phyloP scores from a whole-genome alignment of 140 eudicot species.

The Oenanthe javanica region DNA sequence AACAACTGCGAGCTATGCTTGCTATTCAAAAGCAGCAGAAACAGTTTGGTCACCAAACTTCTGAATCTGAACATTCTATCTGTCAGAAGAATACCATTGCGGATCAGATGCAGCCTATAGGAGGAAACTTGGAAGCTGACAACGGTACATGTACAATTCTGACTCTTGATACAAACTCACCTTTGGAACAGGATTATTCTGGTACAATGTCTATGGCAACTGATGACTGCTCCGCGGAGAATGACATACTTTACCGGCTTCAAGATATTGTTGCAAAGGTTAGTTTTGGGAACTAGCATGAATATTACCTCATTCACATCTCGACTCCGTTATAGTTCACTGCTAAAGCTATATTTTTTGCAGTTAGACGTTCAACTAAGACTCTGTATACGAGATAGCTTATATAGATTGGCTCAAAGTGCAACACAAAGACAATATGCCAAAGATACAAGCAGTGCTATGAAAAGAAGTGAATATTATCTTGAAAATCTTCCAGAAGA shows the following conservation, averaged over 20 bases:
- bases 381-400: slow-evolving; percentile 70
- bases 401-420: slow-evolving; percentile 70
- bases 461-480: slow-evolving; percentile 27
- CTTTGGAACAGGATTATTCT: slow-evolving; percentile 35
- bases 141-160: slow-evolving; percentile 17
- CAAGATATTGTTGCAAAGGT: slow-evolving; percentile 53
- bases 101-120: slow-evolving; percentile 24
- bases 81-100: slow-evolving; percentile 9
- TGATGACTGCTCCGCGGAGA: slow-evolving; percentile 42
- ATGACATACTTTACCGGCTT: slow-evolving; percentile 45
- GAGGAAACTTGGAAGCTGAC: slow-evolving; percentile 27
- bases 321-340: slow-evolving; percentile 6
- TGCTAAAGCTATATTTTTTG: slow-evolving; percentile 5
- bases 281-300: not conserved
- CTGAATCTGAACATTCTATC: slow-evolving; percentile 18
- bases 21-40: slow-evolving; percentile 76
- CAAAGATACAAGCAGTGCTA: slow-evolving; percentile 31
- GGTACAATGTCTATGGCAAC: slow-evolving; percentile 14
- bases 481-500: slow-evolving; percentile 15
- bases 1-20: slow-evolving; percentile 67
- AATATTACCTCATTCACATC: not conserved
- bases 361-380: slow-evolving; percentile 62
- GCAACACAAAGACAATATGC: slow-evolving; percentile 49
- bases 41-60: slow-evolving; percentile 39
- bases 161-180: slow-evolving; percentile 31